Conservation (phyloP, 2,329 filamentous ascomycete genomes). For the Aspergillus piperis region DNA sequence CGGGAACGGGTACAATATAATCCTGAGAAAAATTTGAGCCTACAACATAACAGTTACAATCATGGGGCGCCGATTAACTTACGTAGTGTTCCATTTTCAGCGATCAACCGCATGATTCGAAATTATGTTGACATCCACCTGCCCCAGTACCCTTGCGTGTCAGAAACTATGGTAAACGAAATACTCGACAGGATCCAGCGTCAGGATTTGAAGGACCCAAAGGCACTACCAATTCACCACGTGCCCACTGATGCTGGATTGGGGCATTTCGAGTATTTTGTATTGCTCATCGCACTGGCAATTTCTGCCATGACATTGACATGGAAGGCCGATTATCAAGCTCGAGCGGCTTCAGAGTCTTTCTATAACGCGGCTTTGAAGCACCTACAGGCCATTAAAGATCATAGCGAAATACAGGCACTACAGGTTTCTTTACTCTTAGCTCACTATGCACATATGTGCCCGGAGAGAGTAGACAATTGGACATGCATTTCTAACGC, state of each 20-base stretch:
- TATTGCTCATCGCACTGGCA: background rate
- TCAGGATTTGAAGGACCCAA: background rate
- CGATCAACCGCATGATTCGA: background rate
- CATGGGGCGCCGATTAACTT: background rate
- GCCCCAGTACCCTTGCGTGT: background rate
- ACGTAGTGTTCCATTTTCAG: background rate
- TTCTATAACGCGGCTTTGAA: background rate
- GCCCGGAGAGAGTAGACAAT: background rate
- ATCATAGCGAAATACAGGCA: background rate
- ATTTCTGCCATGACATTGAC: background rate
- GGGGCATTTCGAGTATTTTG: background rate
- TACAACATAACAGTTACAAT: background rate
- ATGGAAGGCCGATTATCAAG: background rate
- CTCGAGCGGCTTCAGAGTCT: background rate
- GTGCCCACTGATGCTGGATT: background rate
- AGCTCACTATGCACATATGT: background rate
- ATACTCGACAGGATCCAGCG: background rate
- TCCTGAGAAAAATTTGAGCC: background rate
- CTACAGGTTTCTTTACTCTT: background rate
- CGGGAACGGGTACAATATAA: background rate
- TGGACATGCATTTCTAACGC: background rate
- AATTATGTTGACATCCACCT: background rate
- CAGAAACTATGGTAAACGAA: background rate
- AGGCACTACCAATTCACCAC: background rate
- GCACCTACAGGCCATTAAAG: background rate